Conservation (phyloP, 148 eudicot genomes). For the Cornus florida region DNA sequence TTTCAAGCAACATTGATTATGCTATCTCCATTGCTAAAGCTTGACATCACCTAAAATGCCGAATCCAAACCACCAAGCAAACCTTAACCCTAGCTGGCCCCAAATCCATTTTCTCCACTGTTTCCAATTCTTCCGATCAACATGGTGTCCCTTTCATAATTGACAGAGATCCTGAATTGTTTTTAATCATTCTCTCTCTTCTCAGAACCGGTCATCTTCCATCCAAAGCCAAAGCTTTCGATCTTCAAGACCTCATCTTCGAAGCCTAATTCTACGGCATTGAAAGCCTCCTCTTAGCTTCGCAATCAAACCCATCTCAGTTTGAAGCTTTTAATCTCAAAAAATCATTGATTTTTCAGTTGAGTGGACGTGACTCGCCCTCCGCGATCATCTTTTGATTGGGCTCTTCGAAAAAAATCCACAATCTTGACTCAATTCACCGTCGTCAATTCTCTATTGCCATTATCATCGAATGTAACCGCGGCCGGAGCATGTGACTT, state of each 20-base stretch:
- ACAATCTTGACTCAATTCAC: conserved; percentile 73
- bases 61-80: conserved; percentile 81
- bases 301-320: conserved; percentile 67
- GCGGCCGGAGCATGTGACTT: conserved; percentile 95
- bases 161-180: conserved; percentile 87
- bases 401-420: too few species aligned
- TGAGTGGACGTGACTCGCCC: conserved; percentile 76
- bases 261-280: conserved; percentile 76
- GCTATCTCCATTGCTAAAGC: too few species aligned
- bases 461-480: conserved; percentile 41
- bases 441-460: conserved; percentile 67
- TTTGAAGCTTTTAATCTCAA: conserved; percentile 70
- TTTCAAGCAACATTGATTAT: too few species aligned
- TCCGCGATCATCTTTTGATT: conserved; percentile 85
- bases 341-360: conserved; percentile 49
- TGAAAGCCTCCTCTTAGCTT: conserved; percentile 52
- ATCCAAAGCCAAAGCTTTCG: conserved; percentile 49
- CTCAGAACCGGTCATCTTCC: conserved; percentile 74
- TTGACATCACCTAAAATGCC: too few species aligned
- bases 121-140: conserved; percentile 27
- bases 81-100: conserved; percentile 72
- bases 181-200: conserved; percentile 74
- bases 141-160: conserved; percentile 52
- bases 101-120: conserved; percentile 54
- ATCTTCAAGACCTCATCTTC: conserved; percentile 54